phyloP scores from a whole-genome alignment of 1,284 basidiomycete species.

The Exsudoporus floridanus region DNA sequence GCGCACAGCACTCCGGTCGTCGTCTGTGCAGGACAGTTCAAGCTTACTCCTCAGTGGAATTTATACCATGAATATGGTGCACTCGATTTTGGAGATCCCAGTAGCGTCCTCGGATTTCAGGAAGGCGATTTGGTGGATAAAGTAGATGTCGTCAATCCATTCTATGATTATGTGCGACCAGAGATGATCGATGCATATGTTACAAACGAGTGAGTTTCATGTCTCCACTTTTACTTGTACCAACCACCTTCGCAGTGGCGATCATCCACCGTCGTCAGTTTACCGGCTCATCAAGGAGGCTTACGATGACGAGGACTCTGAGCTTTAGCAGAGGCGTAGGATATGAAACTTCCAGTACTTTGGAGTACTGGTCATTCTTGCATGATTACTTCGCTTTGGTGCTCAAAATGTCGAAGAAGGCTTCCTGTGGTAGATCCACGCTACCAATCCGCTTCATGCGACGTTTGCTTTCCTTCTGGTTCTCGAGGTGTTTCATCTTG shows the following conservation, averaged over 20 bases:
- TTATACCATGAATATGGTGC: slow-evolving; percentile 85
- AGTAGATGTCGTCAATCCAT: slow-evolving; percentile 88
- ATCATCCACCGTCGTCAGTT: slow-evolving; percentile 89
- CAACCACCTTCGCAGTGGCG: slow-evolving; percentile 57
- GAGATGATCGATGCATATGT: slow-evolving; percentile 93
- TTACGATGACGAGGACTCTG: slow-evolving; percentile 88
- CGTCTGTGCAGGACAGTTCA: slow-evolving; percentile 93
- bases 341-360: background rate
- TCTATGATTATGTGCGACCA: slow-evolving; percentile 92
- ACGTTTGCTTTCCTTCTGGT: slow-evolving; percentile 90
- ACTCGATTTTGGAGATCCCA: slow-evolving; percentile 86
- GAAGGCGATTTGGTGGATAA: slow-evolving; percentile 76
- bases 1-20: slow-evolving; percentile 93
- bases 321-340: slow-evolving; percentile 45
- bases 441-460: slow-evolving; percentile 83
- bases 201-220: slow-evolving; percentile 84
- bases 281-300: slow-evolving; percentile 89
- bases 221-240: slow-evolving; percentile 2
- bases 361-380: slow-evolving; percentile 3
- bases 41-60: slow-evolving; percentile 93
- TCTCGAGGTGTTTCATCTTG: slow-evolving; percentile 89
- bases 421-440: slow-evolving; percentile 87
- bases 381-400: slow-evolving; percentile 41
- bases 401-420: slow-evolving; percentile 83
- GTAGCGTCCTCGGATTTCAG: slow-evolving; percentile 78